Evolutionary conservation across 441 rosid genomes (phyloP).

Genomic region (Populus hybrid): DNA sequence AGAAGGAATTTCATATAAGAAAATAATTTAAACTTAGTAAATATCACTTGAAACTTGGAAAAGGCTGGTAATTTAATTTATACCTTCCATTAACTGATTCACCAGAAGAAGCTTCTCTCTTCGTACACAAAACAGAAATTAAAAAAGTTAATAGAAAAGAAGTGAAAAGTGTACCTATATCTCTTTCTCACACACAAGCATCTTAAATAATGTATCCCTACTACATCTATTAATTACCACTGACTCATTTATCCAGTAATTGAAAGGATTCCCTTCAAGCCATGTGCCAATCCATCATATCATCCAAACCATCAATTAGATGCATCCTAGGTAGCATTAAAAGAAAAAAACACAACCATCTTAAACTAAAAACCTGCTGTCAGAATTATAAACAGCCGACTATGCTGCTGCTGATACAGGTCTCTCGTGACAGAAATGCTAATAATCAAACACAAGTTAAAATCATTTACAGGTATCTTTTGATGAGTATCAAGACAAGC

Average conservation of each 20-base stretch:
- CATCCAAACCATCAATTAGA: background rate
- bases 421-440: background rate
- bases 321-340: background rate
- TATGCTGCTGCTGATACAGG: background rate
- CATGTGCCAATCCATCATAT: slow-evolving; percentile 4
- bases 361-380: background rate
- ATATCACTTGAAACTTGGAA: slow-evolving; percentile 4
- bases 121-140: slow-evolving; percentile 10
- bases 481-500: background rate
- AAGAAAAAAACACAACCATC: background rate
- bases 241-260: background rate
- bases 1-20: slow-evolving; percentile 9
- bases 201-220: slow-evolving; percentile 6
- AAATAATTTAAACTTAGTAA: background rate
- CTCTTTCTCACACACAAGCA: background rate
- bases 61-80: slow-evolving; percentile 9
- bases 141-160: background rate
- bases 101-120: slow-evolving; percentile 29
- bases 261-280: background rate
- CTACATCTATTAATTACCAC: slow-evolving; percentile 3
- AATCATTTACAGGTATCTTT: background rate
- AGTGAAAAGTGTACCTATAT: background rate
- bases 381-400: background rate
- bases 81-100: slow-evolving; percentile 36
- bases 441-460: background rate